Percentiles rank a stretch among this genome's conserved stretches.
Evolutionary conservation across 805 yeast genomes (phyloP).

Genomic region (Saccharomyces kudriavzevii): DNA sequence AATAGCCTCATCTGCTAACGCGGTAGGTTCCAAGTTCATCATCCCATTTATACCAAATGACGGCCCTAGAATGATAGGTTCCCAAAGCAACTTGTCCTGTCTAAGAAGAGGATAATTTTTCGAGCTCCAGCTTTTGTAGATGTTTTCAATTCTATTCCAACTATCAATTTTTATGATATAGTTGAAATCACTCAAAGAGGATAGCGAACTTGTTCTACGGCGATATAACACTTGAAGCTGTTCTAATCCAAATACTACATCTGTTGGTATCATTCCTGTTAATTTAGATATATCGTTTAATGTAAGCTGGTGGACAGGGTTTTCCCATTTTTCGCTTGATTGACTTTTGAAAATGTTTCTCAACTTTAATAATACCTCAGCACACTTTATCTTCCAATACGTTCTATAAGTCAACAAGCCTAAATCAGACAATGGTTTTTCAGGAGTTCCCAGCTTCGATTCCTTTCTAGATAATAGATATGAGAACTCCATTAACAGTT

Average conservation of each 20-base stretch:
- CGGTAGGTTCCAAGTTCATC: neutral
- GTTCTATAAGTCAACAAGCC: slow-evolving; percentile 80
- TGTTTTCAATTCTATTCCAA: slow-evolving; percentile 27
- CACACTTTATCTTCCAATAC: slow-evolving; percentile 71
- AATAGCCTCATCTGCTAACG: neutral
- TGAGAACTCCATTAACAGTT: slow-evolving; percentile 79
- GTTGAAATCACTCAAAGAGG: slow-evolving; percentile 42
- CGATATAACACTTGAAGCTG: slow-evolving; percentile 49
- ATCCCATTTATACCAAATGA: slow-evolving; percentile 73
- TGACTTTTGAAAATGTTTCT: slow-evolving; percentile 5
- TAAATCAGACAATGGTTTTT: slow-evolving; percentile 81
- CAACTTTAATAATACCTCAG: slow-evolving; percentile 31
- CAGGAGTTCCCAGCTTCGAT: slow-evolving; percentile 81
- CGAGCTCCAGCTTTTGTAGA: slow-evolving; percentile 44
- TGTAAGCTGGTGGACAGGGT: slow-evolving; percentile 31
- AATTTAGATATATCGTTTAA: slow-evolving; percentile 54
- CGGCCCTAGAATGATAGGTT: slow-evolving; percentile 75
- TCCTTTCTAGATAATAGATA: slow-evolving; percentile 71
- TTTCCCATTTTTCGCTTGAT: neutral
- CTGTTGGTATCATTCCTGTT: slow-evolving; percentile 84
- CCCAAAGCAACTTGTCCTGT: slow-evolving; percentile 59
- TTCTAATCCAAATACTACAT: slow-evolving; percentile 81
- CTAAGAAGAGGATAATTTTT: slow-evolving; percentile 48
- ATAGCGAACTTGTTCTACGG: neutral
- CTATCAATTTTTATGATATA: slow-evolving; percentile 49